These are phyloP conservation scores for Nicotiana otophora DNA, from an alignment of 257 asterid species.

Conservation along the genomic window DNA sequence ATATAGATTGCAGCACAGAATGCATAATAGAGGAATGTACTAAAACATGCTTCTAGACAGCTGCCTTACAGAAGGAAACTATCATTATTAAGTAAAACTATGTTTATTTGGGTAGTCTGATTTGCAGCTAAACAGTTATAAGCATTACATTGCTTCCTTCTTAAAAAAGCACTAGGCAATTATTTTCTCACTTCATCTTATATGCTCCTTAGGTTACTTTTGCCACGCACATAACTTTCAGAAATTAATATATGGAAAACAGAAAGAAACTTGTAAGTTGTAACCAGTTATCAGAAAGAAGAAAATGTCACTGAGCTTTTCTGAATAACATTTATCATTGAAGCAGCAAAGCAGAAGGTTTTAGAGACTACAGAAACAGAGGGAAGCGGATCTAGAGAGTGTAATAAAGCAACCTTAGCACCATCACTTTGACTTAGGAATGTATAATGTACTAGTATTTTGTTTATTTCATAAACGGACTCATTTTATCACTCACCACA, in stretches of 20 bases:
- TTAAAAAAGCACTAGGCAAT: too few species aligned
- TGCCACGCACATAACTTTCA: background rate
- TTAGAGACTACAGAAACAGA: background rate
- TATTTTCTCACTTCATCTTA: too few species aligned
- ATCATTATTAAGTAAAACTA: background rate
- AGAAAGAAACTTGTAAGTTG: background rate
- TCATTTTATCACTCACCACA: background rate
- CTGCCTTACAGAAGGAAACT: background rate
- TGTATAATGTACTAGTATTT: background rate
- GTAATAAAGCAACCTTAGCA: background rate
- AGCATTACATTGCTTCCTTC: too few species aligned
- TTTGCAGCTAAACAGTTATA: too few species aligned
- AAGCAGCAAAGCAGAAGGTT: background rate
- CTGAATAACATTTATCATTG: background rate
- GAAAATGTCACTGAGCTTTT: background rate
- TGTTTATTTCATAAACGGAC: too few species aligned
- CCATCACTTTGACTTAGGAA: background rate
- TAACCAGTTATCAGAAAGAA: background rate
- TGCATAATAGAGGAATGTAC: background rate
- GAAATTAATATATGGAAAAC: background rate
- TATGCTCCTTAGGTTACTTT: too few species aligned
- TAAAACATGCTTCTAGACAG: background rate
- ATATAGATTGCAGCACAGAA: background rate
- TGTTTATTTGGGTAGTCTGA: too few species aligned
- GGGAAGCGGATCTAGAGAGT: background rate